Conservation (phyloP, 129 eudicot species). For the Saussurea involucrata region DNA sequence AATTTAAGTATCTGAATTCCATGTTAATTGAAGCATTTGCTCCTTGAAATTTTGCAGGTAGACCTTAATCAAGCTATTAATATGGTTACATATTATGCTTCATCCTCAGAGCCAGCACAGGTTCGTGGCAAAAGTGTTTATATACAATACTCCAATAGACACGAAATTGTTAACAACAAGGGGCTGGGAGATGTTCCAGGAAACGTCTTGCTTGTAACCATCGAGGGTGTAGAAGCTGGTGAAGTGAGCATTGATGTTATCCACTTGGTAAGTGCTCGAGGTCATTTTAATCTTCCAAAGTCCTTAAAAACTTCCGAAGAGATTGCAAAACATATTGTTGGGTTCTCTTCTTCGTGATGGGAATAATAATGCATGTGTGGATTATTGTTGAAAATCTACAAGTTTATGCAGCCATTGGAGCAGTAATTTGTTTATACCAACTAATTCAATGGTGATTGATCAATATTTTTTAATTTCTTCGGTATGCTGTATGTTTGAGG, state of each 20-base stretch:
- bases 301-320: neutral
- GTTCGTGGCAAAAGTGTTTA: slow-evolving; percentile 69
- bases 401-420: neutral
- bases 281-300: neutral
- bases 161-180: slow-evolving; percentile 61
- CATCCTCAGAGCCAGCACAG: slow-evolving; percentile 66
- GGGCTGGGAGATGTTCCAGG: slow-evolving; percentile 67
- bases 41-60: slow-evolving; percentile 35
- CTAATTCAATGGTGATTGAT: neutral
- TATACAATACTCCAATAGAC: slow-evolving; percentile 64
- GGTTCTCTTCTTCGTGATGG: neutral
- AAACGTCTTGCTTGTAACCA: slow-evolving; percentile 65
- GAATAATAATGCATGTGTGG: neutral
- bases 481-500: neutral
- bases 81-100: slow-evolving; percentile 64
- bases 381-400: neutral
- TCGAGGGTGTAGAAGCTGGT: slow-evolving; percentile 70
- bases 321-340: neutral
- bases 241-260: slow-evolving; percentile 66
- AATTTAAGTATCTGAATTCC: neutral
- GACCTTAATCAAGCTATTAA: slow-evolving; percentile 68
- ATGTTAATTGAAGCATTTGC: neutral
- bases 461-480: no score
- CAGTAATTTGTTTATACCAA: neutral
- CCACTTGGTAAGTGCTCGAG: slow-evolving; percentile 51